Evolutionary conservation across 1,139 yeast genomes (phyloP), one percentile per base, ranked within the genome.

Genomic region (Saccharomyces pastorianus): DNA sequence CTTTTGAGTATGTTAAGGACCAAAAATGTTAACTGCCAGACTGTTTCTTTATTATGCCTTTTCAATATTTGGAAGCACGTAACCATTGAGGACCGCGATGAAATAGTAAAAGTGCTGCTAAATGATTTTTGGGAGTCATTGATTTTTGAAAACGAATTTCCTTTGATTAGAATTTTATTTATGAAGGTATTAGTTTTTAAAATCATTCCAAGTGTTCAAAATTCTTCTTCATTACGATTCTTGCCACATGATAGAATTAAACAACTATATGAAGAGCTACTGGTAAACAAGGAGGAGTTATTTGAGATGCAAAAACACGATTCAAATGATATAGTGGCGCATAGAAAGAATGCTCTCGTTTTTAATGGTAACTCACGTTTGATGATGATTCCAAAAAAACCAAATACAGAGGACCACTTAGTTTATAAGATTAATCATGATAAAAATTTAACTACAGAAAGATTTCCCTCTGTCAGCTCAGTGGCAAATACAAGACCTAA

Each of bases 21-120:
- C 0, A 53, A 59, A 20, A 61, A 62, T 50, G 56, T 52, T 42
- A 65, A 67, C 49, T 61, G 62, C 31, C 71, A 66, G 52, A 58
- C 59, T 7, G 59, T 59, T 17, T 63, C 66, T 6, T 49, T 68
- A 4, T 46, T 63, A 2, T 61, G 63, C 27, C 48, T 66, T 7
- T 68, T 68, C 53, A 69, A 68, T 53, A 57, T 59, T 3, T 69
- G 73, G 73, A 48, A 51, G 3, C 52, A 44, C 38, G 53, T 68
- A 3, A 62, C 70, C 0, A 6, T 20, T 1, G 48, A 50, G 4
- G 34, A 51, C 8, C 58, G 54, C 38, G 28, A 42, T 6, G 28
- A 34, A 4, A 8, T 62, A 17, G 51, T 57, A n/a, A 41, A 49
- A 2, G 27, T 47, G 4, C 38, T 63, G n/a, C 11, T 62, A 1